Conservation (phyloP, 2,329 filamentous ascomycete genomes). For the Furcasterigmium sp. region DNA sequence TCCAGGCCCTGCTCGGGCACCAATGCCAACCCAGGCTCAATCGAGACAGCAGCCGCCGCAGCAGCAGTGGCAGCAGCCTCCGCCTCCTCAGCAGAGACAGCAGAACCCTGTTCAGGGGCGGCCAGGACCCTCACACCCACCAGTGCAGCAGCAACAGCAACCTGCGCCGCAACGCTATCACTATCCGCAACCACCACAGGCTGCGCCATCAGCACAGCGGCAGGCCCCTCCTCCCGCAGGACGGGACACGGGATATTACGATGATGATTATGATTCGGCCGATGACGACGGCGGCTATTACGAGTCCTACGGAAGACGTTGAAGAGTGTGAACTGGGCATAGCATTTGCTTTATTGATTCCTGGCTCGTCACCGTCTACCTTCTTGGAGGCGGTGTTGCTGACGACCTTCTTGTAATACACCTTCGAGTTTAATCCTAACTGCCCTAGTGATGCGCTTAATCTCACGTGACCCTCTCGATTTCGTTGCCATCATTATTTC, state of each 20-base stretch:
- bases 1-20: background rate
- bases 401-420: background rate
- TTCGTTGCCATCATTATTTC: too few species aligned
- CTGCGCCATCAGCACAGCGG: too few species aligned
- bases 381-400: too few species aligned
- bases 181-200: too few species aligned
- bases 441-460: too few species aligned
- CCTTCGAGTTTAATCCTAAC: too few species aligned
- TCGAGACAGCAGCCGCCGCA: background rate
- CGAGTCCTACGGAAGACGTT: background rate
- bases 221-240: conserved; percentile 6
- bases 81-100: background rate
- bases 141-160: background rate
- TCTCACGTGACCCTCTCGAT: too few species aligned
- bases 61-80: background rate
- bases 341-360: background rate
- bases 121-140: background rate
- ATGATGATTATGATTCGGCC: conserved; percentile 1
- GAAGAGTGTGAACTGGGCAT: background rate
- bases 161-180: background rate
- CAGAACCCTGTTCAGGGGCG: background rate
- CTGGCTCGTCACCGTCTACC: too few species aligned
- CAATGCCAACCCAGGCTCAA: background rate
- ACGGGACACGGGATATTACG: conserved; percentile 6
- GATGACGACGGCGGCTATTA: background rate